Evolutionary conservation across 768 basidiomycete species (phyloP).

Genomic region (Fistulinella prunicolor): DNA sequence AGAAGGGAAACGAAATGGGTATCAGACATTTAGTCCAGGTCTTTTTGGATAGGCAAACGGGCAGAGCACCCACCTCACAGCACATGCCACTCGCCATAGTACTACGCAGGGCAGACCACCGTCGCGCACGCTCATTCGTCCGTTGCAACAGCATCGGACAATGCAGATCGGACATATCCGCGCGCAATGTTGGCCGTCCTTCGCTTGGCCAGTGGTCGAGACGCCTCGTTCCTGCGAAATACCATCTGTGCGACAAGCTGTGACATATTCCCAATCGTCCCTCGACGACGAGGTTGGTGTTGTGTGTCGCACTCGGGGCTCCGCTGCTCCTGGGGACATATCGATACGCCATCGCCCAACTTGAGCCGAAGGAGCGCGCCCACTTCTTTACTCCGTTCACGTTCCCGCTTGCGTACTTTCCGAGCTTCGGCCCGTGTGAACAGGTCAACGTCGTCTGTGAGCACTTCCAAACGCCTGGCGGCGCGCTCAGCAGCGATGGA

Average conservation of each 20-base stretch:
- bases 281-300: constrained; percentile 20
- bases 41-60: constrained; percentile 4
- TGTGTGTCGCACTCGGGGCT: constrained; percentile 23
- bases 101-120: constrained; percentile 7
- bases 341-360: constrained; percentile 32
- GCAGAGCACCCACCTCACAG: constrained; percentile 26
- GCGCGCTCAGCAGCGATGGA: constrained; percentile 33
- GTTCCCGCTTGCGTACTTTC: constrained; percentile 46
- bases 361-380: constrained; percentile 56
- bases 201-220: constrained; percentile 38
- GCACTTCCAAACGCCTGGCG: constrained; percentile 30
- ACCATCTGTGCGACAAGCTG: constrained; percentile 49
- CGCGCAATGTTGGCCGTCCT: constrained; percentile 19
- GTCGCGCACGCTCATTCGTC: constrained; percentile 12
- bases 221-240: constrained; percentile 40
- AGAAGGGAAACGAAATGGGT: constrained; percentile 1
- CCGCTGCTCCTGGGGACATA: constrained; percentile 19
- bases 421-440: constrained; percentile 42
- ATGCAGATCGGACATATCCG: constrained; percentile 29
- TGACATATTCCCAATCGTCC: constrained; percentile 30
- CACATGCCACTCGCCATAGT: constrained; percentile 8
- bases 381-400: constrained; percentile 55
- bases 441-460: constrained; percentile 37
- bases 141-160: constrained; percentile 22
- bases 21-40: constrained; percentile 23